phyloP scores from a whole-genome alignment of 2,329 filamentous ascomycete species.

The Biscogniauxia marginata region DNA sequence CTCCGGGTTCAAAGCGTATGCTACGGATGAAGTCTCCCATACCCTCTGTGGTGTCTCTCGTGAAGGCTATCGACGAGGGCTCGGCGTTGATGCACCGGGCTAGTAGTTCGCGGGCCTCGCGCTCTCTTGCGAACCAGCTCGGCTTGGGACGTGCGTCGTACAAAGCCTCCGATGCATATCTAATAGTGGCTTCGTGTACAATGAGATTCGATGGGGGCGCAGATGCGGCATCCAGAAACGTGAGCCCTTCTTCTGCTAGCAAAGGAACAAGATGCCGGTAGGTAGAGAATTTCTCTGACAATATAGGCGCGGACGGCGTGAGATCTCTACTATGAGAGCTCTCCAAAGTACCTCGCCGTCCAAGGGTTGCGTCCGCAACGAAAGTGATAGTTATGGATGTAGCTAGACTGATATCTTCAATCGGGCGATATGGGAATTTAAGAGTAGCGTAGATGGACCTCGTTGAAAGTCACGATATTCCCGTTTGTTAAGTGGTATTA shows the following conservation, averaged over 20 bases:
- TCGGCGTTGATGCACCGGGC: constrained; percentile 31
- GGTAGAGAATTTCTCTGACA: constrained; percentile 15
- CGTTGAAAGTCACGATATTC: no score
- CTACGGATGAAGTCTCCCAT: constrained; percentile 29
- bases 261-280: constrained; percentile 25
- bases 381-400: no score
- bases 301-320: background rate
- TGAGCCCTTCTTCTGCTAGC: constrained; percentile 9
- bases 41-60: constrained; percentile 35
- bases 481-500: no score
- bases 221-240: constrained; percentile 33
- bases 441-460: no score
- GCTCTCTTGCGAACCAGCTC: constrained; percentile 20
- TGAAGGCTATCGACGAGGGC: constrained; percentile 26
- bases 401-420: no score
- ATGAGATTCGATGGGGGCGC: constrained; percentile 33
- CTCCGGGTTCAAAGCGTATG: constrained; percentile 25
- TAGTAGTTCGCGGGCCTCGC: constrained; percentile 23
- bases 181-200: constrained; percentile 29
- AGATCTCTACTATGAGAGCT: background rate
- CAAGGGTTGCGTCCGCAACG: no score
- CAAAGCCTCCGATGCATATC: constrained; percentile 27
- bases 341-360: background rate
- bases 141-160: constrained; percentile 24
- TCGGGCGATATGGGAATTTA: no score